These are phyloP conservation scores for Globisporangium heterothallicum DNA, from an alignment of 352 stramenopile species.

Conservation along the genomic window DNA sequence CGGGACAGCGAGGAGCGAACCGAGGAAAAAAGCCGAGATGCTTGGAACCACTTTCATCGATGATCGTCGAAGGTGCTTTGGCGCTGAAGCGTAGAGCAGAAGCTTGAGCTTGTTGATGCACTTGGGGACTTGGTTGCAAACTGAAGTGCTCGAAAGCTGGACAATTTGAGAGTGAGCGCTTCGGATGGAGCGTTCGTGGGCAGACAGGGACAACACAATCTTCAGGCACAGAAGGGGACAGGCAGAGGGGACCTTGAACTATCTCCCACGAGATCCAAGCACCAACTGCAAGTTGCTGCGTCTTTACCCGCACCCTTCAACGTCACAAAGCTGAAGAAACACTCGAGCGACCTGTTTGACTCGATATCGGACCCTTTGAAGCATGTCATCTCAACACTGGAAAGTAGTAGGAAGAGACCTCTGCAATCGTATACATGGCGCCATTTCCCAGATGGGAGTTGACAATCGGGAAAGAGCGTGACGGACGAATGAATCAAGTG, in stretches of 20 bases:
- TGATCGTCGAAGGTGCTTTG: neutral
- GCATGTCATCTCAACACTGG: too few relatives aligned
- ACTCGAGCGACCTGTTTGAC: neutral
- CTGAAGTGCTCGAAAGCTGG: conserved; percentile 3
- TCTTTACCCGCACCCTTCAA: conserved; percentile 7
- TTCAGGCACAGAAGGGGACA: neutral
- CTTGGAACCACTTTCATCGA: conserved; percentile 31
- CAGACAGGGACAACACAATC: neutral
- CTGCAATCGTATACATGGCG: neutral
- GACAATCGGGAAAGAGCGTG: too few relatives aligned
- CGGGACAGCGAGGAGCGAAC: conserved; percentile 3
- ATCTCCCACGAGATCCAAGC: conserved; percentile 1
- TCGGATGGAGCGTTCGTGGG: neutral
- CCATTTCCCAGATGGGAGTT: neutral
- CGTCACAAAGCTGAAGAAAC: conserved; percentile 7
- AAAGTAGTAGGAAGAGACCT: neutral
- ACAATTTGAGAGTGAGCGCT: conserved; percentile 6
- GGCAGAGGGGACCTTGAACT: neutral
- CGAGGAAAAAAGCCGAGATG: conserved; percentile 16
- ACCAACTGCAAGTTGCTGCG: conserved; percentile 9
- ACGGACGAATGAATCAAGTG: neutral
- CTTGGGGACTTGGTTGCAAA: neutral
- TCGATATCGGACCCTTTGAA: conserved; percentile 3
- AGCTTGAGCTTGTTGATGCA: too few relatives aligned
- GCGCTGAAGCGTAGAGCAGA: too few relatives aligned